A percentile compares a stretch with the other conserved stretches of the same genome.
phyloP scores from a whole-genome alignment of 75 land plant species.

The Cupressus sempervirens region DNA sequence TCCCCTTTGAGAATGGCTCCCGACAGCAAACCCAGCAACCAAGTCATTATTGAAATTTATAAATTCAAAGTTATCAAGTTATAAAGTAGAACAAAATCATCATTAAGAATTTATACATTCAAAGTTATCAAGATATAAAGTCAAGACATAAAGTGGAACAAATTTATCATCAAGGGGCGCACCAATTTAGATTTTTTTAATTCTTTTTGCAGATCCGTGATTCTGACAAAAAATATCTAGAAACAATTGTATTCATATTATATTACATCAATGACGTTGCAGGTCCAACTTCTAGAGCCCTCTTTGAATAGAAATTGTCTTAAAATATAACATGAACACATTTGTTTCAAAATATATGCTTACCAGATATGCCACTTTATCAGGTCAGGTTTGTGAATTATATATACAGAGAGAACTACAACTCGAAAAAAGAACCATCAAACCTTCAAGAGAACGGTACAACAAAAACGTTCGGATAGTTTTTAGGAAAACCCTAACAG shows the following conservation, averaged over 20 bases:
- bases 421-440: too few species aligned
- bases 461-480: not conserved
- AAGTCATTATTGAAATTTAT: not conserved
- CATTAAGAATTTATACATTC: not conserved
- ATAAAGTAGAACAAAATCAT: too few species aligned
- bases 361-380: not conserved
- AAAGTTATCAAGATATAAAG: not conserved
- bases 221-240: not conserved
- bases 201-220: not conserved
- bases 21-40: not conserved
- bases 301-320: not conserved
- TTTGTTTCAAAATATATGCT: not conserved
- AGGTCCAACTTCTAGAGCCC: too few species aligned
- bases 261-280: too few species aligned
- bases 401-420: too few species aligned
- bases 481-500: not conserved
- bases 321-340: not conserved
- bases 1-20: not conserved
- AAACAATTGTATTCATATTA: not conserved
- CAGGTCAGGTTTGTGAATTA: too few species aligned
- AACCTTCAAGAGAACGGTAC: not conserved
- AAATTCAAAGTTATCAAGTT: not conserved
- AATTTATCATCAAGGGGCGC: not conserved
- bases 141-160: too few species aligned
- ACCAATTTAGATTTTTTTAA: not conserved